These are phyloP conservation scores for Glomus cerebriforme DNA, from an alignment of 192 early-diverging fungal genomes.

Conservation along the genomic window DNA sequence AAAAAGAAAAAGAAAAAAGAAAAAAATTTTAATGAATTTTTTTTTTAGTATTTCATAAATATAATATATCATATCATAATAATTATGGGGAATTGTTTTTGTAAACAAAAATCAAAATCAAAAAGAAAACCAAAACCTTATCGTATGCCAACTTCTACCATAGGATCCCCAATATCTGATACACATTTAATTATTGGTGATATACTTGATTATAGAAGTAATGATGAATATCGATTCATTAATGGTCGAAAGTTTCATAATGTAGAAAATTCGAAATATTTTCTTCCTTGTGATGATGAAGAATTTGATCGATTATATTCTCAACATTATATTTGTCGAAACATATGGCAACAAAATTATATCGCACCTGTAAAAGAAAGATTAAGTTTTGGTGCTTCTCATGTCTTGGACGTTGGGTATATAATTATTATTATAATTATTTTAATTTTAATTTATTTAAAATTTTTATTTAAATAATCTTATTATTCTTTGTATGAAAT, in stretches of 20 bases:
- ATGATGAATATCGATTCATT: constrained; percentile 18
- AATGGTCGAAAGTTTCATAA: constrained; percentile 47
- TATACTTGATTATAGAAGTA: not conserved
- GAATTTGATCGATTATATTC: constrained; percentile 42
- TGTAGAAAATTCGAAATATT: constrained; percentile 39
- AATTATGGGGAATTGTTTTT: constrained; percentile 19
- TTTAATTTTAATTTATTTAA: no score
- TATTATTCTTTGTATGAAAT: no score
- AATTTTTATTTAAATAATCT: not conserved
- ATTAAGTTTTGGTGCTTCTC: not conserved
- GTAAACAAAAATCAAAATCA: constrained; percentile 12
- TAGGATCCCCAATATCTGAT: not conserved
- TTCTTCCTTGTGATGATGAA: constrained; percentile 51
- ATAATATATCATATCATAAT: not conserved
- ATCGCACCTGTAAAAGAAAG: not conserved
- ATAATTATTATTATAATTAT: no score
- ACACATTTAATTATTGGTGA: not conserved
- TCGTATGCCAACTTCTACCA: not conserved
- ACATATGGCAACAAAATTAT: constrained; percentile 18
- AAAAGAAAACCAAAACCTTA: not conserved
- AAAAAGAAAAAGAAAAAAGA: no score
- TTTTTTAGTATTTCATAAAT: not conserved
- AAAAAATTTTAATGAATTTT: not conserved
- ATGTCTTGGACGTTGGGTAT: constrained; percentile 9
- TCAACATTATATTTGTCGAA: constrained; percentile 16